phyloP scores from a whole-genome alignment of 495 filamentous ascomycete genomes.

The Annulohypoxylon moriforme region DNA sequence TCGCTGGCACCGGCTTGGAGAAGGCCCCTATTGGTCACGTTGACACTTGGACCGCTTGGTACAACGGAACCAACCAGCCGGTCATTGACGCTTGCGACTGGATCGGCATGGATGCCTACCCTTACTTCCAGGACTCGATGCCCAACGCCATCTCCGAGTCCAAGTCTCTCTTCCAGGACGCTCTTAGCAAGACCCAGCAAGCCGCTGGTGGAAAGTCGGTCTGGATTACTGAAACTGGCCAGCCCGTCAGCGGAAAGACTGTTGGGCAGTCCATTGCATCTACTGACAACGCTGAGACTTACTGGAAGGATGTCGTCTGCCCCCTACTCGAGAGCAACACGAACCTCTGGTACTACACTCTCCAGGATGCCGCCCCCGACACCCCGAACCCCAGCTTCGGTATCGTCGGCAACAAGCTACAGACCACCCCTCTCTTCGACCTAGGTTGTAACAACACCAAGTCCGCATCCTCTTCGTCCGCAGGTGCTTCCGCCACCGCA shows the following conservation, averaged over 20 bases:
- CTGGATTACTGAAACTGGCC: slow-evolving; percentile 93
- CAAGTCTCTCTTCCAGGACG: slow-evolving; percentile 70
- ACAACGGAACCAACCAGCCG: slow-evolving; percentile 74
- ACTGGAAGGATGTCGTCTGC: slow-evolving; percentile 85
- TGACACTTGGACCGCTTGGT: slow-evolving; percentile 92
- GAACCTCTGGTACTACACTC: slow-evolving; percentile 83
- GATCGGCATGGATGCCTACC: slow-evolving; percentile 80
- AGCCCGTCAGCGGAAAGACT: slow-evolving; percentile 75
- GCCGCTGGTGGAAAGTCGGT: slow-evolving; percentile 74
- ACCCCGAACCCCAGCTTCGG: slow-evolving; percentile 79
- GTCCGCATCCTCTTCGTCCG: slow-evolving; percentile 36
- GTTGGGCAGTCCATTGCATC: slow-evolving; percentile 71
- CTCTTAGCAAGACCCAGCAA: slow-evolving; percentile 67
- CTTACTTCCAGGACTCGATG: slow-evolving; percentile 78
- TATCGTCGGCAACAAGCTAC: slow-evolving; percentile 55
- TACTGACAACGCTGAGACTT: slow-evolving; percentile 76
- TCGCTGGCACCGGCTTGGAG: slow-evolving; percentile 68
- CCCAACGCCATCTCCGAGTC: slow-evolving; percentile 71
- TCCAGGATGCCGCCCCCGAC: slow-evolving; percentile 70
- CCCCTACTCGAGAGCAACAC: slow-evolving; percentile 66
- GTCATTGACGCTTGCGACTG: slow-evolving; percentile 80
- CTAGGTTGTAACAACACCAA: slow-evolving; percentile 61
- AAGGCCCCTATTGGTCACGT: slow-evolving; percentile 79
- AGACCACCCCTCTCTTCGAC: slow-evolving; percentile 70
- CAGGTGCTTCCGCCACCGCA: slow-evolving; percentile 16